Evolutionary conservation across 108 stramenopile species (phyloP).

Genomic region (Fistulifera pelliculosa): DNA sequence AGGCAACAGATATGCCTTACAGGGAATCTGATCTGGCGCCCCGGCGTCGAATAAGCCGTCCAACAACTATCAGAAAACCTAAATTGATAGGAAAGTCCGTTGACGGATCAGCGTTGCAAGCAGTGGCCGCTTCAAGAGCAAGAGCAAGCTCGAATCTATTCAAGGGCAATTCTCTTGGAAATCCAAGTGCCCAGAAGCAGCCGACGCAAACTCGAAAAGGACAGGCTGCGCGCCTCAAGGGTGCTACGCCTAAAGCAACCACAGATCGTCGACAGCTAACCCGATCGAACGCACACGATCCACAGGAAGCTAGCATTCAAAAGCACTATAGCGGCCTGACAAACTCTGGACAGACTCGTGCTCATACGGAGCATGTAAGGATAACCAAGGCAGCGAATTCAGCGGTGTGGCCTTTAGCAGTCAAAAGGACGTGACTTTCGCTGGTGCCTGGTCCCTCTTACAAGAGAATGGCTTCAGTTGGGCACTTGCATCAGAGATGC

Average conservation of each 20-base stretch:
- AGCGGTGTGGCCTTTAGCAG: too few relatives aligned
- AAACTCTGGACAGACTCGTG: neutral
- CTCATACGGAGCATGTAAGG: too few relatives aligned
- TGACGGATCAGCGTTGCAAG: conserved; percentile 72
- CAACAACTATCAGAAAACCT: conserved; percentile 52
- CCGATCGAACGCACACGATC: neutral
- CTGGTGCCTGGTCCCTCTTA: too few relatives aligned
- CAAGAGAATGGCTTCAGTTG: neutral
- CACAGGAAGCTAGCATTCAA: neutral
- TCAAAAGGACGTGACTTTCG: too few relatives aligned
- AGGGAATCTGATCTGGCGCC: neutral
- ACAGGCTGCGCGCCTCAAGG: neutral
- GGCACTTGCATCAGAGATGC: neutral
- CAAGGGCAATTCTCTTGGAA: conserved; percentile 2
- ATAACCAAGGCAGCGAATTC: too few relatives aligned
- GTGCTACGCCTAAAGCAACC: neutral
- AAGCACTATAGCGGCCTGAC: neutral
- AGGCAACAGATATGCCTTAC: too few relatives aligned
- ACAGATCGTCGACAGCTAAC: neutral
- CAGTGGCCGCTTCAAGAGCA: conserved; percentile 45
- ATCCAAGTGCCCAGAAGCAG: neutral
- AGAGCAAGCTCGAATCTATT: conserved; percentile 42
- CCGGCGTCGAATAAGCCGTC: conserved; percentile 29
- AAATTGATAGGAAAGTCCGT: conserved; percentile 72
- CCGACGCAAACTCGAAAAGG: neutral